Evolutionary conservation across 1,139 yeast genomes (phyloP).

Genomic region (Diutina neorugosa): DNA sequence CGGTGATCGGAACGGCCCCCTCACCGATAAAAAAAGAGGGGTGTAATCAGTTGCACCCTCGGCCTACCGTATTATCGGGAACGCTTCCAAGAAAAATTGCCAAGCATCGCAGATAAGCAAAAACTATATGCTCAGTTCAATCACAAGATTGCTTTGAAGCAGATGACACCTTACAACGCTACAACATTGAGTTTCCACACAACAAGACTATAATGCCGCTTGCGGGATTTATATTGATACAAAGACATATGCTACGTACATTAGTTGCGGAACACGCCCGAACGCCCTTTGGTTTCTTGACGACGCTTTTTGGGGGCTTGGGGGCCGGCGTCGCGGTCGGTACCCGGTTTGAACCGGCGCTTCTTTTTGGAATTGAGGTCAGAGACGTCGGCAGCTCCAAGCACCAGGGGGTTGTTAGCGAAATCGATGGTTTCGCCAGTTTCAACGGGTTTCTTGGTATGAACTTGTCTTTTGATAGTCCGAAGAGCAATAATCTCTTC

Average conservation of each 20-base stretch:
- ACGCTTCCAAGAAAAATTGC: not conserved
- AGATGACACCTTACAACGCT: too few species aligned
- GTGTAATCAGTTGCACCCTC: not conserved
- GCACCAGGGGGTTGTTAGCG: not conserved
- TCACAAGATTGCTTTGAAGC: not conserved
- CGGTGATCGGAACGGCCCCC: not conserved
- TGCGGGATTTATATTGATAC: not conserved
- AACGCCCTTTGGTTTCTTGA: not conserved
- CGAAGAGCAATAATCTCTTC: slow-evolving; percentile 1
- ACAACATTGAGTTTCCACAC: too few species aligned
- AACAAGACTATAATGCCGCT: slow-evolving; percentile 53
- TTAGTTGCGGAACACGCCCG: not conserved
- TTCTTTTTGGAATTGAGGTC: not conserved
- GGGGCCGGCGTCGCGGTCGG: not conserved
- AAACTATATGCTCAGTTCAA: not conserved
- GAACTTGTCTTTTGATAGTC: too few species aligned
- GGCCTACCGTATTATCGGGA: not conserved
- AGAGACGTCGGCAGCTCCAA: not conserved
- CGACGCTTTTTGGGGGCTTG: not conserved
- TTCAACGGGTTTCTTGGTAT: not conserved
- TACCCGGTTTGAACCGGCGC: not conserved
- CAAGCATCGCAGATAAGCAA: not conserved
- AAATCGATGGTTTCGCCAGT: not conserved
- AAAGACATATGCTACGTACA: not conserved
- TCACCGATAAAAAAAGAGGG: not conserved